phyloP scores from a whole-genome alignment of 805 yeast genomes.

The Starmerella geochares region DNA sequence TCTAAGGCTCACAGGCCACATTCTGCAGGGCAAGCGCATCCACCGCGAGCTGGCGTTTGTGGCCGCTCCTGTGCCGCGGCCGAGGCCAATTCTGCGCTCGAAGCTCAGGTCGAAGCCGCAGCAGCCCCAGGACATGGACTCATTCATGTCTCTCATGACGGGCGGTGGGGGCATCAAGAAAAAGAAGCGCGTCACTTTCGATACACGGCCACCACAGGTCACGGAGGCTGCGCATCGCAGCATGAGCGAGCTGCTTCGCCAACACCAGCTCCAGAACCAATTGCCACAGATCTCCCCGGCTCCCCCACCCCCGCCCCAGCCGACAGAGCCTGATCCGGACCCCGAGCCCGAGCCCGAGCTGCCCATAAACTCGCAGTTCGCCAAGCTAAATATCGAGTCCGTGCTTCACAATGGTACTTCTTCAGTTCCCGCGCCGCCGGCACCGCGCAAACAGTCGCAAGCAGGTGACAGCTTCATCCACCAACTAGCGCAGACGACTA shows the following conservation, averaged over 20 bases:
- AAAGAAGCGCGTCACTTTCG: constrained; percentile 33
- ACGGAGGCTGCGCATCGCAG: constrained; percentile 35
- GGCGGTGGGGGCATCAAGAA: constrained; percentile 36
- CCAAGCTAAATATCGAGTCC: constrained; percentile 67
- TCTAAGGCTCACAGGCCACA: constrained; percentile 67
- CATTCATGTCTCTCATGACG: constrained; percentile 75
- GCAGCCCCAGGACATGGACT: constrained; percentile 52
- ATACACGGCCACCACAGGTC: constrained; percentile 33
- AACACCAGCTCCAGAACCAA: constrained; percentile 21
- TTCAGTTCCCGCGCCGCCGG: constrained; percentile 39
- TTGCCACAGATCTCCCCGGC: constrained; percentile 19
- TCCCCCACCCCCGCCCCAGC: constrained; percentile 20
- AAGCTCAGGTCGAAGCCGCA: constrained; percentile 30
- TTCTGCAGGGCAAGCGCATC: constrained; percentile 43
- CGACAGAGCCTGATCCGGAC: constrained; percentile 19
- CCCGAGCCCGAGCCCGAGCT: constrained; percentile 40
- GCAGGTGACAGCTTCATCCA: constrained; percentile 25
- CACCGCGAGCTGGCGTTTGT: constrained; percentile 32
- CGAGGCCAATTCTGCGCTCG: constrained; percentile 58
- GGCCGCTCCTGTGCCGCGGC: constrained; percentile 63
- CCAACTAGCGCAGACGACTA: constrained; percentile 15
- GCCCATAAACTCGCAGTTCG: constrained; percentile 65
- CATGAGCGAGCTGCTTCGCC: constrained; percentile 33
- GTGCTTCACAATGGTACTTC: constrained; percentile 57
- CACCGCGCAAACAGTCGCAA: constrained; percentile 22